Evolutionary conservation across 202 grass and related monocot genomes (phyloP).

Genomic region (Eragrostis tef): DNA sequence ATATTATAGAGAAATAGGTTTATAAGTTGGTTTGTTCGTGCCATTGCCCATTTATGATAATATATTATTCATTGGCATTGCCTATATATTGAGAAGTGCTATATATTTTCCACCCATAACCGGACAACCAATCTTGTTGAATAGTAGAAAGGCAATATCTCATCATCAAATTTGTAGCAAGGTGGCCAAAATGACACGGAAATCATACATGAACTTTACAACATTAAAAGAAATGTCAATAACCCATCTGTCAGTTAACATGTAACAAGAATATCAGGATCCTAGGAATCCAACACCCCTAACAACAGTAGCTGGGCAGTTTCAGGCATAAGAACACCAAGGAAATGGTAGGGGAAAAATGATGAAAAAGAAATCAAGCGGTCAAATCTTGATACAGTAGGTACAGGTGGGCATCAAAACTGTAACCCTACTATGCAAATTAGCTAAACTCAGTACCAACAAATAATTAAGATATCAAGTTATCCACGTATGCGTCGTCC

Average conservation of each 20-base stretch:
- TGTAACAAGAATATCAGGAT: constrained; percentile 29
- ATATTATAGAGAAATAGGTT: not conserved
- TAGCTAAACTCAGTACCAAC: constrained; percentile 50
- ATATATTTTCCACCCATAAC: not conserved
- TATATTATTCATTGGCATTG: too few relatives aligned
- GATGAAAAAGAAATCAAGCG: constrained; percentile 26
- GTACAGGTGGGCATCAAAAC: constrained; percentile 57
- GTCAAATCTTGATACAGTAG: constrained; percentile 42
- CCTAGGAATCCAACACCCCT: constrained; percentile 19
- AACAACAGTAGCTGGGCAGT: constrained; percentile 18
- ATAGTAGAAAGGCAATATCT: not conserved
- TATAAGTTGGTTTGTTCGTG: not conserved
- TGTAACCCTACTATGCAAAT: constrained; percentile 47
- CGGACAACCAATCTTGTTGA: not conserved
- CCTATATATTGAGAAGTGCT: too few relatives aligned
- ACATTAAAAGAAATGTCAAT: constrained; percentile 10
- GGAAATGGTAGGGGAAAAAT: not conserved
- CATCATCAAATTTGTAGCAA: not conserved
- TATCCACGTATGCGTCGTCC: constrained; percentile 38
- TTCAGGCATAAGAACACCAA: constrained; percentile 25
- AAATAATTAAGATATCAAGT: constrained; percentile 42
- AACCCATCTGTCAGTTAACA: constrained; percentile 25
- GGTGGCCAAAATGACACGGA: constrained; percentile 1
- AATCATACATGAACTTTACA: not conserved
- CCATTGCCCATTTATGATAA: not conserved